Evolutionary conservation across 2,329 filamentous ascomycete species (phyloP), one percentile per base, ranked within the genome.

Genomic region (Colletotrichum salicis): DNA sequence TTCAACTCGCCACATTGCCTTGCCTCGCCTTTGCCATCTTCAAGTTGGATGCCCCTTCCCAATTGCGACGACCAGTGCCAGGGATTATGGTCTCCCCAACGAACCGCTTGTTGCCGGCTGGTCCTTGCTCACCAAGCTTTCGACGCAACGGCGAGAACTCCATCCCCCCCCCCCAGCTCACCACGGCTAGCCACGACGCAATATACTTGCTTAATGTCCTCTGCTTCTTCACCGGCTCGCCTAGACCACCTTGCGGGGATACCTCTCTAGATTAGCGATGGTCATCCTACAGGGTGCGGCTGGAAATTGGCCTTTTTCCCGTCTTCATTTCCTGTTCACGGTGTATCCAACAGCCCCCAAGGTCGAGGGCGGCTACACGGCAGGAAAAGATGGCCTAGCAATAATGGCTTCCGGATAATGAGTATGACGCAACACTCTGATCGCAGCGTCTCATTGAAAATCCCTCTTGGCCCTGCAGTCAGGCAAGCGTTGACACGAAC

Each of bases 371-470:
- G 58, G 58, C 54, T 59, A 48, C 41, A 71, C 33, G 27, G 64
- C 52, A 55, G 45, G 51, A 33, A 58, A 29, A 54, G 27, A 11
- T 10, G 12, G 31, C 52, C 33, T 57, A 27, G 58, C 58, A 65
- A 65, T 63, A 62, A n/a, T 31, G 52, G 41, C 58, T 68, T n/a
- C 37, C 10, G 45, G 12, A 35, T 27, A 68, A 55, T 24, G 52
- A 69, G 59, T 55, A 71, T 71, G 69, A 71, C 69, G 69, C 69
- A 71, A 69, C 45, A 37, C 29, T 24, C 58, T 55, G n/a, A 51
- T 60, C 41, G 57, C 29, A 71, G 59, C 52, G 65, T 71, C 13
- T 54, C 69, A 69, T 63, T 54, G 33, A 48, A 31, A 69, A 64
- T 57, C 65, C 58, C 64, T 71, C 64, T 45, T 59, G 27, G 41